Percentiles rank a stretch among this genome's conserved stretches.
These are phyloP conservation scores for Cladosporium phlei DNA, from an alignment of 2,329 filamentous ascomycete species.

Conservation along the genomic window DNA sequence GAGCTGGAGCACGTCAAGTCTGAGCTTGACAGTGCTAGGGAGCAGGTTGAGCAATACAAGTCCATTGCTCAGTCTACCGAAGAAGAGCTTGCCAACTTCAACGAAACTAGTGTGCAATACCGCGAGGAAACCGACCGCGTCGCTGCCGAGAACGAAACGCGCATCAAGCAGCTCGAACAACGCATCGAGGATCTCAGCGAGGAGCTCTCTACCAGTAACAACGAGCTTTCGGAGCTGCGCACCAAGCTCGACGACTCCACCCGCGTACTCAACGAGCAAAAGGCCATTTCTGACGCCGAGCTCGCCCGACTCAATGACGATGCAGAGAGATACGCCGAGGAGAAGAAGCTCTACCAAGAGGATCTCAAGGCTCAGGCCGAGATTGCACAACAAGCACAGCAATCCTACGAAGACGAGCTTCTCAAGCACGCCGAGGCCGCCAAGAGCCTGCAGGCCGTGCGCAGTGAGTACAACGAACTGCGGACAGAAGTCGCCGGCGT, in stretches of 20 bases:
- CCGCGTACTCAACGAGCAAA: constrained; percentile 74
- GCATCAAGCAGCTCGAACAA: constrained; percentile 75
- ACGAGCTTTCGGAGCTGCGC: constrained; percentile 72
- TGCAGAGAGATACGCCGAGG: constrained; percentile 71
- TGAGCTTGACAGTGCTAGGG: constrained; percentile 75
- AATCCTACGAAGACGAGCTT: constrained; percentile 91
- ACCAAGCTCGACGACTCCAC: constrained; percentile 72
- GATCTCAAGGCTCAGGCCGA: constrained; percentile 90
- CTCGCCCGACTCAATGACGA: constrained; percentile 78
- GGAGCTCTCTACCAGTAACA: constrained; percentile 77
- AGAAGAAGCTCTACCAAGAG: constrained; percentile 79
- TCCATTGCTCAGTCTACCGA: constrained; percentile 81
- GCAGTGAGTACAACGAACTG: constrained; percentile 74
- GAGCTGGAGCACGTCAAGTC: constrained; percentile 76
- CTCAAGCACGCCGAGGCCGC: constrained; percentile 95
- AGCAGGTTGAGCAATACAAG: constrained; percentile 82
- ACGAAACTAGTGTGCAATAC: constrained; percentile 78
- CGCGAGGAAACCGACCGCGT: constrained; percentile 76
- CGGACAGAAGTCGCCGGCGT: constrained; percentile 72
- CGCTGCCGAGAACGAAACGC: constrained; percentile 70
- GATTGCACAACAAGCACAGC: constrained; percentile 86
- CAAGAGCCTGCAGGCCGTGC: constrained; percentile 72
- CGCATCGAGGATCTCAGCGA: constrained; percentile 76
- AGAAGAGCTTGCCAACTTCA: constrained; percentile 75
- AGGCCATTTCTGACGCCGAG: constrained; percentile 70